Evolutionary conservation across 352 stramenopile species (phyloP), one percentile per base, ranked within the genome.

Genomic region (Pythium rhizo-oryzae): DNA sequence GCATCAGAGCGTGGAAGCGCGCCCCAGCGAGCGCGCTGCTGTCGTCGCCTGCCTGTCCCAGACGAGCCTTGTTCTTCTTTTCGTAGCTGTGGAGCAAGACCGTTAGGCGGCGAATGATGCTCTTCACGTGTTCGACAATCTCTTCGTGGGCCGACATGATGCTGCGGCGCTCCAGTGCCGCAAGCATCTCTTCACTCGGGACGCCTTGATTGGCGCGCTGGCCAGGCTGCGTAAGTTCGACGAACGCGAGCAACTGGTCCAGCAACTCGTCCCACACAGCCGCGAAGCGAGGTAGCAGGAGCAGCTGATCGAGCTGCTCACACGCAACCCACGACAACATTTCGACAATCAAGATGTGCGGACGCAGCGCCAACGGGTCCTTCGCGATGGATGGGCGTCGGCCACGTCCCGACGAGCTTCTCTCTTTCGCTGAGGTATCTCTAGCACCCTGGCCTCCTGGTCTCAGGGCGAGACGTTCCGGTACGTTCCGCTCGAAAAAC

Each of bases 61-160:
- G 39, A 13, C 15, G 21, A 0, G 28, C 30, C 56, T 61, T 69
- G 33, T 44, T 70, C n/a, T 63, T 63, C 28, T 65, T 70, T 33
- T 72, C 59, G 41, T 72, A 44, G 44, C 59, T 54, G 19, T 73
- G 65, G 25, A 86, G 72, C 16, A 90, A 56, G 8, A 78, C 67
- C 3, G 74, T 64, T 13, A 93, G 73, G 9, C 82, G 84, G 23
- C 82, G 75, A 11, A 87, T 71, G 51, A 93, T 80, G 9, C 80
- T 81, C 58, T 84, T 84, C 28, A 79, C 78, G 46, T 93, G 82
- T 59, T 90, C 82, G 2, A 91, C 69, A 57, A 93, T 91, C 59
- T 93, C 85, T 49, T 93, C 85, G 41, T 93, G 85, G 0, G 79
- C 78, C 18, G 78, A 86, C 35, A 89, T 62, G 13, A 89, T 78